phyloP scores from a whole-genome alignment of 768 basidiomycete species.

The Naematelia encephala region DNA sequence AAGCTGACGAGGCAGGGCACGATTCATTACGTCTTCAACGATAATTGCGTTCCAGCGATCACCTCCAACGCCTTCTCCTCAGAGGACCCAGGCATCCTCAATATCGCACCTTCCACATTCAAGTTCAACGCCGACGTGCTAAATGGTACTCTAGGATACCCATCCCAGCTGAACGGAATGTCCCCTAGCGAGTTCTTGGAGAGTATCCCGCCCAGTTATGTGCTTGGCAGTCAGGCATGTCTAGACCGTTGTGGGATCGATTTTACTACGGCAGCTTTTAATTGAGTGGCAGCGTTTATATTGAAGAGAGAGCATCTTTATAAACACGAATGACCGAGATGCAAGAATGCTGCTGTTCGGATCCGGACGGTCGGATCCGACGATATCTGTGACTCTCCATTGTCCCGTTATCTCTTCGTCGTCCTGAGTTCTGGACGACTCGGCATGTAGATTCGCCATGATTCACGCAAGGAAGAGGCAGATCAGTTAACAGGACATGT shows the following conservation, averaged over 20 bases:
- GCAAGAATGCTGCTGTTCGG: neutral
- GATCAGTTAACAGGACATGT: neutral
- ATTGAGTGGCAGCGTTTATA: neutral
- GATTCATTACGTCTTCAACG: slow-evolving; percentile 18
- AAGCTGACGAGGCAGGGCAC: neutral
- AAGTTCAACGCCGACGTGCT: slow-evolving; percentile 8
- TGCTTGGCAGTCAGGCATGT: slow-evolving; percentile 2
- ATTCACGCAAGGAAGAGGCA: neutral
- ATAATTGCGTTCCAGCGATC: slow-evolving; percentile 13
- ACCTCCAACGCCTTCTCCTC: slow-evolving; percentile 5
- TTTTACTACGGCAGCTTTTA: neutral
- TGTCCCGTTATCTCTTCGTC: neutral
- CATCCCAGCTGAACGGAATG: slow-evolving; percentile 1
- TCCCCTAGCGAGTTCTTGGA: slow-evolving; percentile 3
- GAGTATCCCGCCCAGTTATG: slow-evolving; percentile 5
- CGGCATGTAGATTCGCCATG: too few species aligned
- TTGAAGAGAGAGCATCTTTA: neutral
- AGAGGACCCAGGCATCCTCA: slow-evolving; percentile 14
- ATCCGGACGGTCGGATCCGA: neutral
- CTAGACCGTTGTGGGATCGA: slow-evolving; percentile 4
- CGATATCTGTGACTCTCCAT: neutral
- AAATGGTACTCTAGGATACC: slow-evolving; percentile 11
- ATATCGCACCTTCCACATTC: slow-evolving; percentile 11
- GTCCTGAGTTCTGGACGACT: too few species aligned
- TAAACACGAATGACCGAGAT: neutral